Base-by-base conservation (phyloP, 2,329 filamentous ascomycete genomes). In the Thielaviopsis populi region DNA sequence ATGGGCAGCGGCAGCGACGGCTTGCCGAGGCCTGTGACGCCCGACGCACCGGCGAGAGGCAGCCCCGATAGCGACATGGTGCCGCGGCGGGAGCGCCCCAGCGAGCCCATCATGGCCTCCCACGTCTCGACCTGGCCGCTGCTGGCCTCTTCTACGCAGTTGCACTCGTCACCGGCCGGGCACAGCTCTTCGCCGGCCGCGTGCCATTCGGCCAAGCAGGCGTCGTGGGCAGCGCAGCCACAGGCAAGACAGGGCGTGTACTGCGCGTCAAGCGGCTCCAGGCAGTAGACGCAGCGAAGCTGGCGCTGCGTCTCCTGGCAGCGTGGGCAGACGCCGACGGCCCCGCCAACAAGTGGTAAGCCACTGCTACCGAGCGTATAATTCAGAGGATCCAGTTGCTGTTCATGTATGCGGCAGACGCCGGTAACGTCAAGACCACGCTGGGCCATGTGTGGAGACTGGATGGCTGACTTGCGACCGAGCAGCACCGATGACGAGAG, bases 111-210 rank as follows among this genome's bases (percentile, higher is more conserved):
- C 72, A 82, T 75, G 2, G 81, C 82, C 0, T 79, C 78, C 80
- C 83, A 84, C 22, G 80, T 82, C 70, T 85, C 83, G 8, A 85
- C 78, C 48, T 82, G 76, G 0, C 81, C 83, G 58, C 75, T 77
- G 64, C 74, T 75, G 0, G 83, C 82, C 67, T 84, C 79, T 15
- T 79, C 75, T 0, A 79, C 76, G 68, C 84, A 87, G 65, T 81
- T 75, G 69, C 84, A 87, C 69, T 86, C 84, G 69, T 86, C 84
- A 1, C 83, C 83, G 0, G 82, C 83, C 0, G 83, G 82, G 64
- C 84, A 87, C 58, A 78, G 72, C 1, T 73, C 78, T 70, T 83
- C 81, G 24, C 80, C 80, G 5, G 77, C 76, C 6, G 75, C 77
- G 68, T 83, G 80, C 81, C 82, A 84, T 69, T 83, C 80, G 1